Conservation (phyloP, 345 rosid genomes). For the Citrus mangshanensis region DNA sequence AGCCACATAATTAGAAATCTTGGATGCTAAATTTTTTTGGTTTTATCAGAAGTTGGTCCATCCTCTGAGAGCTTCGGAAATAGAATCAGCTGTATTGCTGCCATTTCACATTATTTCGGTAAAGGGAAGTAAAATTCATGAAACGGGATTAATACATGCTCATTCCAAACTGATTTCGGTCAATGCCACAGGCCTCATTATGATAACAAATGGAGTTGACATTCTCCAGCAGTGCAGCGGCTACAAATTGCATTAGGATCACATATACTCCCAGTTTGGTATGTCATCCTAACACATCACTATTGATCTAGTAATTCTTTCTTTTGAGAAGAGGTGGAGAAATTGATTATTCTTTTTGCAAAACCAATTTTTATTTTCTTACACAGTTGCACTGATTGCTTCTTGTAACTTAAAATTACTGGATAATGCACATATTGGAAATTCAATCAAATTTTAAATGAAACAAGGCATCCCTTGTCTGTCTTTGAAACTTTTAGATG, state of each 20-base stretch:
- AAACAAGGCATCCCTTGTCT: not conserved
- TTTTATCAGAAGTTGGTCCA: not conserved
- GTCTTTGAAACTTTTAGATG: not conserved
- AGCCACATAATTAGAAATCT: constrained; percentile 46
- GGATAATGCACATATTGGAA: not conserved
- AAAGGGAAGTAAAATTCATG: not conserved
- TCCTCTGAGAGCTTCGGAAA: not conserved
- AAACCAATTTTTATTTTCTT: not conserved
- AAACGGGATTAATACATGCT: not conserved
- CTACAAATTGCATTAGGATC: not conserved
- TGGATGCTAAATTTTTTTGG: constrained; percentile 44
- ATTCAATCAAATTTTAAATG: not conserved
- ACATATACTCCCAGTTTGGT: not conserved
- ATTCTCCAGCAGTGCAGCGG: not conserved
- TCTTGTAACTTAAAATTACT: not conserved
- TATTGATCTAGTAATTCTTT: not conserved
- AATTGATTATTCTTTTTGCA: not conserved
- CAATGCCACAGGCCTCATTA: not conserved
- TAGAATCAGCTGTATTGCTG: not conserved
- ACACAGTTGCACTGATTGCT: not conserved
- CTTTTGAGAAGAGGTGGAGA: not conserved
- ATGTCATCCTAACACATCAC: not conserved
- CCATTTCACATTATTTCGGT: not conserved
- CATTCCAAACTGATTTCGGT: not conserved
- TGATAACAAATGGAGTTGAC: not conserved